These are phyloP conservation scores for Rhizoclosmatium globosum DNA, from an alignment of 192 early-diverging fungal genomes.

Conservation along the genomic window DNA sequence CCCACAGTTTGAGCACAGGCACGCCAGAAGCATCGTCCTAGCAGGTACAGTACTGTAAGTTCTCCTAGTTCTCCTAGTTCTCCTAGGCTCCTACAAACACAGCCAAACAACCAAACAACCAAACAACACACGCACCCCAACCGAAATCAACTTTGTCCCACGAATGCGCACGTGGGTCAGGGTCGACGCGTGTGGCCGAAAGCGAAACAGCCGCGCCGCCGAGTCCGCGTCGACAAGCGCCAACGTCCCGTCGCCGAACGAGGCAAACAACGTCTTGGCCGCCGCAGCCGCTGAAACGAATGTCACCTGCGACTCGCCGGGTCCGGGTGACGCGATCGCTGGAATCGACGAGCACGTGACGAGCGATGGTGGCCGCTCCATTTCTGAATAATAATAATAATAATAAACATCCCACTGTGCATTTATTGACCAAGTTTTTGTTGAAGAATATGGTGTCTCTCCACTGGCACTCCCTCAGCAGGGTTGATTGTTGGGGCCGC, in stretches of 20 bases:
- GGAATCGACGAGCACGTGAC: neutral
- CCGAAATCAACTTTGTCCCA: neutral
- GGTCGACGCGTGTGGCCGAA: slow-evolving; percentile 5
- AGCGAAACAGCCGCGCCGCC: neutral
- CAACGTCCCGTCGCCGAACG: neutral
- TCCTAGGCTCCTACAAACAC: neutral
- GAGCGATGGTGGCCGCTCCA: neutral
- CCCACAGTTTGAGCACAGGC: slow-evolving; percentile 83
- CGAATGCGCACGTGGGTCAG: neutral
- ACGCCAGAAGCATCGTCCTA: slow-evolving; percentile 56
- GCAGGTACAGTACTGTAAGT: neutral
- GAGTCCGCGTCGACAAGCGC: neutral
- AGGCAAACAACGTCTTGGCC: neutral
- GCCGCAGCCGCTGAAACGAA: neutral
- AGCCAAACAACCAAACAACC: neutral
- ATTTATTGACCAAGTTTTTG: slow-evolving; percentile 23
- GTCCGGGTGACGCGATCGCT: neutral
- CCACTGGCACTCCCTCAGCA: slow-evolving; percentile 19
- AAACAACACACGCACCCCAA: slow-evolving; percentile 12
- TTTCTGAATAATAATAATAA: neutral
- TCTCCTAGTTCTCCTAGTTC: neutral
- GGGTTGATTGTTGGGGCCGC: slow-evolving; percentile 12
- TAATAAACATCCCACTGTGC: no score
- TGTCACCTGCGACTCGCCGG: neutral
- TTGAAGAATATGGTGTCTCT: slow-evolving; percentile 23